These are phyloP conservation scores for Tubosaeta sp. DNA, from an alignment of 768 basidiomycete genomes.

Conservation along the genomic window DNA sequence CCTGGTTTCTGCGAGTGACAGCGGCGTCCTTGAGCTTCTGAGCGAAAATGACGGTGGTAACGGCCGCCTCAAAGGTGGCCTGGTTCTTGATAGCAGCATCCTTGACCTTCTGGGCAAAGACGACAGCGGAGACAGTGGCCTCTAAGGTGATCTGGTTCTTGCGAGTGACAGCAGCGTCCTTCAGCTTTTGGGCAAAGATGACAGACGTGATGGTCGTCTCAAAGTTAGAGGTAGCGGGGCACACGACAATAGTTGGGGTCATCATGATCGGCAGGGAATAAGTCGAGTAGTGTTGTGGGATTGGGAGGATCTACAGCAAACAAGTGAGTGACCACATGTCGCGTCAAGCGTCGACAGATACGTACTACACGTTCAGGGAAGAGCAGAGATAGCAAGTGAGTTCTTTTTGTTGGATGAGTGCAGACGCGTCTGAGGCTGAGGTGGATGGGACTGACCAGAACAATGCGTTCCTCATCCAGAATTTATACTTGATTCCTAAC, in stretches of 20 bases:
- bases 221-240: conserved; percentile 5
- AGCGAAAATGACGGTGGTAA: no score
- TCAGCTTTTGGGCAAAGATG: conserved; percentile 22
- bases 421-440: background rate
- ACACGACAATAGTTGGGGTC: background rate
- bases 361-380: conserved; percentile 4
- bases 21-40: no score
- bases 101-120: no score
- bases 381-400: background rate
- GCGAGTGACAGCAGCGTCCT: conserved; percentile 7
- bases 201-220: conserved; percentile 21
- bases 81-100: no score
- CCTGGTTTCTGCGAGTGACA: no score
- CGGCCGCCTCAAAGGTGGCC: no score
- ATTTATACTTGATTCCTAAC: conserved; percentile 13
- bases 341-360: background rate
- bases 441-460: background rate
- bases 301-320: background rate
- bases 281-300: background rate
- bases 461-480: background rate
- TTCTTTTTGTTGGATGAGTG: background rate
- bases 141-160: background rate
- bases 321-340: background rate
- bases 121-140: no score
- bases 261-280: background rate